Conservation (phyloP, 202 grass and related monocot species). For the Saccharum hybrid region DNA sequence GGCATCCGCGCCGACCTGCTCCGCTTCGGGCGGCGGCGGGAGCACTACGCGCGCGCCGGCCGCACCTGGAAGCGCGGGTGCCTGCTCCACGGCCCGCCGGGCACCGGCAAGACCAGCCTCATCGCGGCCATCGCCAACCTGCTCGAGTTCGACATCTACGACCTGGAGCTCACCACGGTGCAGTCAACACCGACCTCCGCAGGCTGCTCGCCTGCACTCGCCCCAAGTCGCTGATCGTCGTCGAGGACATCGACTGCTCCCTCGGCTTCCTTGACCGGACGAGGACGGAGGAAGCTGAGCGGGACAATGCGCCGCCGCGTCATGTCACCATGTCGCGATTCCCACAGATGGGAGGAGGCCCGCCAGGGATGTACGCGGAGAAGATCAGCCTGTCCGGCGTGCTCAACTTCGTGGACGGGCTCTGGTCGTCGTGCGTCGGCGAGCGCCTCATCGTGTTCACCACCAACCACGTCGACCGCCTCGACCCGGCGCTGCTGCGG, state of each 20-base stretch:
- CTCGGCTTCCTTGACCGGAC: conserved; percentile 75
- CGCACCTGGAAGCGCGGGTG: conserved; percentile 79
- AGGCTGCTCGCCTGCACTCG: conserved; percentile 62
- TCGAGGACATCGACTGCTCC: conserved; percentile 97
- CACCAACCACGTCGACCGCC: conserved; percentile 64
- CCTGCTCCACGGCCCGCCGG: conserved; percentile 75
- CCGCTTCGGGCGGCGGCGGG: conserved; percentile 43
- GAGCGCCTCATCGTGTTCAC: conserved; percentile 72
- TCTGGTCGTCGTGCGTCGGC: conserved; percentile 83
- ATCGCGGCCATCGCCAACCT: conserved; percentile 80
- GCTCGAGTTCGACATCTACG: conserved; percentile 85
- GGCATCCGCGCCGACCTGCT: conserved; percentile 60
- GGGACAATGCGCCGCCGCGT: neutral
- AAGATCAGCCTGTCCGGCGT: conserved; percentile 63
- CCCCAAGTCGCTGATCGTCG: conserved; percentile 86
- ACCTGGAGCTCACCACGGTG: conserved; percentile 84
- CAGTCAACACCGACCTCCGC: conserved; percentile 66
- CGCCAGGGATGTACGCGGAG: conserved; percentile 13
- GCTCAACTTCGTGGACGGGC: conserved; percentile 81
- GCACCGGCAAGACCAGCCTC: conserved; percentile 87
- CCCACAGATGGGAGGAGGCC: neutral
- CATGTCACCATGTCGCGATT: neutral
- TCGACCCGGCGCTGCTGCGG: conserved; percentile 56
- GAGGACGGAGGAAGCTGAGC: neutral
- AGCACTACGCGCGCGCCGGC: conserved; percentile 67